Percentiles rank a stretch among this genome's conserved stretches.
Evolutionary conservation across 345 rosid species (phyloP).

Genomic region (Heritiera littoralis): DNA sequence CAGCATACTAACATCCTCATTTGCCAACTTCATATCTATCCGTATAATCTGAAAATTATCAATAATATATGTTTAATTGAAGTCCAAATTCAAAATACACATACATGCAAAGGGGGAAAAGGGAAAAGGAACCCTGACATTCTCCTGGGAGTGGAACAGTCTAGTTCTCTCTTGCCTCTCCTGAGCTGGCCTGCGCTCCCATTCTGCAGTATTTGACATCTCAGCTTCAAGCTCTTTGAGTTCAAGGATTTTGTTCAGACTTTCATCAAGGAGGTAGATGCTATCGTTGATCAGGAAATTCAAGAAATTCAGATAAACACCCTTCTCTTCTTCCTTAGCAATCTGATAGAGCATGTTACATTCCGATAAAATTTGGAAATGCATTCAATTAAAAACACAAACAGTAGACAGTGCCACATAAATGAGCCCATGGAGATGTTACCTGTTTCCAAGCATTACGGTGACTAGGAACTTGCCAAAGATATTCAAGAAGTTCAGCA

Average conservation of each 20-base stretch:
- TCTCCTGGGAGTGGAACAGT: constrained; percentile 90
- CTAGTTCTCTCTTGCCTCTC: constrained; percentile 98
- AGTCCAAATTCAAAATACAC: neutral
- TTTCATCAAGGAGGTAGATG: constrained; percentile 96
- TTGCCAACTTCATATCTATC: constrained; percentile 97
- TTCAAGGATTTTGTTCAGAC: constrained; percentile 96
- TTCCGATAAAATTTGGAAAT: constrained; percentile 1
- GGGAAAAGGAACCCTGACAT: constrained; percentile 46
- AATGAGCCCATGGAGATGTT: constrained; percentile 14
- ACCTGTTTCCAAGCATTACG: constrained; percentile 98
- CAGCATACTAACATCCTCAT: constrained; percentile 94
- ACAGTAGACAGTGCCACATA: constrained; percentile 14
- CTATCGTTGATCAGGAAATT: constrained; percentile 98
- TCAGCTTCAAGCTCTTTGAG: constrained; percentile 93
- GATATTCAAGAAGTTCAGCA: constrained; percentile 95
- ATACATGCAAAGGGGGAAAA: neutral
- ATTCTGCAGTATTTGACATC: constrained; percentile 86
- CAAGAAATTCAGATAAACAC: constrained; percentile 94
- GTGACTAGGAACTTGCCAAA: constrained; percentile 99
- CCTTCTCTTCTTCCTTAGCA: constrained; percentile 99
- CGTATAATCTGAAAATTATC: constrained; percentile 67
- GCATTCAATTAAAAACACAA: neutral
- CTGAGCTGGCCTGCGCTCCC: constrained; percentile 94
- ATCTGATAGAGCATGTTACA: constrained; percentile 54
- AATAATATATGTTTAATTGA: constrained; percentile 14